Percentiles rank a stretch among this genome's conserved stretches.
Conservation (phyloP, 805 yeast genomes). For the Komagataella pseudopastoris region DNA sequence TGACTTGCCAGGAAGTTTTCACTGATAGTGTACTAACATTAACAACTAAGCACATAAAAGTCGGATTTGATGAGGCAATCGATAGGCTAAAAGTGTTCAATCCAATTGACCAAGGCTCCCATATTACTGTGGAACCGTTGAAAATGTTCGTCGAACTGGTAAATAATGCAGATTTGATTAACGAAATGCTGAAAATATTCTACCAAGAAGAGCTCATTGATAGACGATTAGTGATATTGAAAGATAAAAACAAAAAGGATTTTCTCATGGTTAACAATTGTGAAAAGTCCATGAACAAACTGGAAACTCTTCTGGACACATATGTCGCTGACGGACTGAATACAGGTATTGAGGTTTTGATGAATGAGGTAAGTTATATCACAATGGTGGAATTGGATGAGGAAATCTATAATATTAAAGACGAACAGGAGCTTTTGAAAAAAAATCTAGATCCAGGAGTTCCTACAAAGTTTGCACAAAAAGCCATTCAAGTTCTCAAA, state of each 20-base stretch:
- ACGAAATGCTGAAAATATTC: slow-evolving; percentile 85
- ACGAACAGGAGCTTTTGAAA: slow-evolving; percentile 6
- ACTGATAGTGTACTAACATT: slow-evolving; percentile 48
- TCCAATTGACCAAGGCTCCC: slow-evolving; percentile 27
- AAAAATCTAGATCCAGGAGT: neutral
- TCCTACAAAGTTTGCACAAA: slow-evolving; percentile 8
- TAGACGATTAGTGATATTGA: slow-evolving; percentile 31
- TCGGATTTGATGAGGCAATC: slow-evolving; percentile 78
- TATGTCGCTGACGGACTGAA: slow-evolving; percentile 89
- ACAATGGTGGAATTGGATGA: slow-evolving; percentile 10
- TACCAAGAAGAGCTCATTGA: slow-evolving; percentile 70
- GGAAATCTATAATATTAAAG: slow-evolving; percentile 40
- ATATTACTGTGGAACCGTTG: slow-evolving; percentile 57
- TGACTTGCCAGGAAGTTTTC: slow-evolving; percentile 44
- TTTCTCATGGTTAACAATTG: slow-evolving; percentile 67
- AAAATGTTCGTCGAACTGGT: slow-evolving; percentile 82
- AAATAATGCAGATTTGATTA: slow-evolving; percentile 82
- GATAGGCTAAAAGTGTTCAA: slow-evolving; percentile 56
- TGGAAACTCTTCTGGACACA: slow-evolving; percentile 74
- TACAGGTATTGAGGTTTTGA: slow-evolving; percentile 80
- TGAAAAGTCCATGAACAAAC: slow-evolving; percentile 42
- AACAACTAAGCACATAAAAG: slow-evolving; percentile 63
- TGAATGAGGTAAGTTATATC: slow-evolving; percentile 46
- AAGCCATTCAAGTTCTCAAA: slow-evolving; percentile 25
- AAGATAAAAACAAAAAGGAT: slow-evolving; percentile 49